A percentile compares a stretch with the other conserved stretches of the same genome.
Conservation (phyloP, 2,329 filamentous ascomycete genomes). For the Torrubiella hemipterigena region DNA sequence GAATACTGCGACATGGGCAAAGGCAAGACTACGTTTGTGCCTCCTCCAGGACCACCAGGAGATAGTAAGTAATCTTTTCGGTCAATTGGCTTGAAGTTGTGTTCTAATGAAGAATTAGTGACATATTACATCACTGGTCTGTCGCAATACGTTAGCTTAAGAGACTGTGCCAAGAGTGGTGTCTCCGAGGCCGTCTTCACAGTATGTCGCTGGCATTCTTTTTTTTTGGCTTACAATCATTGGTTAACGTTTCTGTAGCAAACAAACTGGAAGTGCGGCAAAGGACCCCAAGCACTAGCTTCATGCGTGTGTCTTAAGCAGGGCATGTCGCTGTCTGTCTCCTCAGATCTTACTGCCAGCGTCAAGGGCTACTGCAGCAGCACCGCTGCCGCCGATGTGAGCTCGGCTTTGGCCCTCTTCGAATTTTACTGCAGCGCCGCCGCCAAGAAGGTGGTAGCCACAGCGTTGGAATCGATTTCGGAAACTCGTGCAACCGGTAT, state of each 20-base stretch:
- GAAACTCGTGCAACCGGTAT: slow-evolving; percentile 1
- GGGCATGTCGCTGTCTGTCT: slow-evolving; percentile 23
- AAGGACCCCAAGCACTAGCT: slow-evolving; percentile 28
- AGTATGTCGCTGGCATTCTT: slow-evolving; percentile 2
- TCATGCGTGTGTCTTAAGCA: slow-evolving; percentile 34
- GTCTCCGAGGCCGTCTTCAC: slow-evolving; percentile 11
- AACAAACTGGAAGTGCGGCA: slow-evolving; percentile 20
- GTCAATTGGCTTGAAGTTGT: not conserved
- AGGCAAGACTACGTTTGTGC: slow-evolving; percentile 30
- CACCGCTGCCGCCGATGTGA: slow-evolving; percentile 24
- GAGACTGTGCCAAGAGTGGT: slow-evolving; percentile 25
- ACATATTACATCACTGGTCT: slow-evolving; percentile 36
- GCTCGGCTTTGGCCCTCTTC: slow-evolving; percentile 26
- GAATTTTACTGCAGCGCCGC: slow-evolving; percentile 32
- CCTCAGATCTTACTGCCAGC: slow-evolving; percentile 23
- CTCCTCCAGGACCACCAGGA: slow-evolving; percentile 28
- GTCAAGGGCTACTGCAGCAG: slow-evolving; percentile 25
- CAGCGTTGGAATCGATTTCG: slow-evolving; percentile 21
- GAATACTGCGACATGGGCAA: slow-evolving; percentile 33
- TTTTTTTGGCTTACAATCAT: too few species aligned
- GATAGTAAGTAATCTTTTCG: slow-evolving; percentile 22
- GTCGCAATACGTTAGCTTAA: slow-evolving; percentile 24
- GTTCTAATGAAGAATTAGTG: slow-evolving; percentile 19
- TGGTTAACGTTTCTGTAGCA: slow-evolving; percentile 3
- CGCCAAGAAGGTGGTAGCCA: slow-evolving; percentile 21